phyloP scores from a whole-genome alignment of 805 yeast species.

The Yamadazyma laniorum region DNA sequence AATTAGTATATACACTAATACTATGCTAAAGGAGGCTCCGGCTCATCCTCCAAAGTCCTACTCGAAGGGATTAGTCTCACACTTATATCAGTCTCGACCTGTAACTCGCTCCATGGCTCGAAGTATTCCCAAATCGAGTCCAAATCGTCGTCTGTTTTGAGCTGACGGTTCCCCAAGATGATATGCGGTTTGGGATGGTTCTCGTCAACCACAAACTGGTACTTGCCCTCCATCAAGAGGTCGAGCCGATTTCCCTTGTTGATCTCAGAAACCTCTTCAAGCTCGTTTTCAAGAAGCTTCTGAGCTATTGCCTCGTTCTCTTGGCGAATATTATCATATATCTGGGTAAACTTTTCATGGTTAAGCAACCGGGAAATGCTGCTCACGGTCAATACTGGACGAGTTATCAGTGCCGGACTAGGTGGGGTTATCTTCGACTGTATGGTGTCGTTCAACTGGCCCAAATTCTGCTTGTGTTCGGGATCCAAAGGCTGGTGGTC shows the following conservation, averaged over 20 bases:
- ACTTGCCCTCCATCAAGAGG: constrained; percentile 31
- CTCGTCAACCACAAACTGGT: constrained; percentile 21
- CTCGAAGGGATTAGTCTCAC: constrained; percentile 35
- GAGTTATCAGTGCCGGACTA: neutral
- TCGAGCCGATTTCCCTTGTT: constrained; percentile 39
- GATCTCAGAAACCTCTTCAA: constrained; percentile 32
- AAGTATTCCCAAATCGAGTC: constrained; percentile 43
- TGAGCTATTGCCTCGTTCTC: constrained; percentile 21
- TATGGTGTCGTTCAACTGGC: neutral
- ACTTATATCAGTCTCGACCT: constrained; percentile 37
- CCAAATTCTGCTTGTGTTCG: neutral
- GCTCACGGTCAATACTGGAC: neutral
- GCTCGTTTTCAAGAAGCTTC: constrained; percentile 22
- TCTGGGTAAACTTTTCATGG: constrained; percentile 28
- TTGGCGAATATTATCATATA: constrained; percentile 25
- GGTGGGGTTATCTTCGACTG: neutral
- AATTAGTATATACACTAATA: too few relatives aligned
- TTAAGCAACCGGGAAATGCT: constrained; percentile 6
- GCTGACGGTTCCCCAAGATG: constrained; percentile 32
- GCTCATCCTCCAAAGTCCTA: constrained; percentile 1
- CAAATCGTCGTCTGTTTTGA: constrained; percentile 42
- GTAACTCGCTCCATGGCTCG: constrained; percentile 47
- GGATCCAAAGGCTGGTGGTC: constrained; percentile 8
- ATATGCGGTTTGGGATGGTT: constrained; percentile 36
- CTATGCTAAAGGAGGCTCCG: too few relatives aligned